Evolutionary conservation across 306 rosid species (phyloP).

Genomic region (Dryas octopetala): DNA sequence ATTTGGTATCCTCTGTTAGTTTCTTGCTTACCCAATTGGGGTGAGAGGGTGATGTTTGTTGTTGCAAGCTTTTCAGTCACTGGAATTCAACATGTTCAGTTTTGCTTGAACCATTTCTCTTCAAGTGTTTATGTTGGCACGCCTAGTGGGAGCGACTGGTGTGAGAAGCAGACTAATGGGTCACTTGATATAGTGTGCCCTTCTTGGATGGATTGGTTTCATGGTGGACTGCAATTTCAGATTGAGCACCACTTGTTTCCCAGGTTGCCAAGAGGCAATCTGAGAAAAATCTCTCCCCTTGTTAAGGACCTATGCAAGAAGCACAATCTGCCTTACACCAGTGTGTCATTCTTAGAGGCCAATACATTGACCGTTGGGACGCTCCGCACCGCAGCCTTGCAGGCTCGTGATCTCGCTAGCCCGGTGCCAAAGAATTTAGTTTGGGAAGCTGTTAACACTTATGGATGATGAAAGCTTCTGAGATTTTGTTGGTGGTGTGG

Average conservation of each 20-base stretch:
- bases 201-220: slow-evolving; percentile 90
- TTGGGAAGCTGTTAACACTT: slow-evolving; percentile 80
- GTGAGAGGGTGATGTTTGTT: slow-evolving; percentile 60
- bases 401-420: slow-evolving; percentile 59
- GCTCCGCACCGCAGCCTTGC: slow-evolving; percentile 55
- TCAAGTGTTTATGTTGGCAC: slow-evolving; percentile 60
- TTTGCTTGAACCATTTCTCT: slow-evolving; percentile 76
- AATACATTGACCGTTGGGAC: slow-evolving; percentile 54
- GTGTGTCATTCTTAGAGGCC: slow-evolving; percentile 65
- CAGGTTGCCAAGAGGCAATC: slow-evolving; percentile 43
- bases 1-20: slow-evolving; percentile 68
- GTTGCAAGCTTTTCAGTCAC: slow-evolving; percentile 51
- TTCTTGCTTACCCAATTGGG: slow-evolving; percentile 55
- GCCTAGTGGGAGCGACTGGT: slow-evolving; percentile 60
- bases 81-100: slow-evolving; percentile 73
- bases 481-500: slow-evolving; percentile 38
- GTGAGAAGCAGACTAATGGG: slow-evolving; percentile 63
- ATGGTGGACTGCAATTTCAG: slow-evolving; percentile 83
- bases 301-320: slow-evolving; percentile 62
- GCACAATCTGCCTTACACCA: slow-evolving; percentile 60
- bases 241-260: slow-evolving; percentile 83
- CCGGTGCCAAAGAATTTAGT: slow-evolving; percentile 57
- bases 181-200: slow-evolving; percentile 48
- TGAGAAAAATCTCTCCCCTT: slow-evolving; percentile 58
- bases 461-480: slow-evolving; percentile 48